A percentile compares a stretch with the other conserved stretches of the same genome.
Conservation (phyloP, 495 filamentous ascomycete genomes). For the Podospora appendiculata region DNA sequence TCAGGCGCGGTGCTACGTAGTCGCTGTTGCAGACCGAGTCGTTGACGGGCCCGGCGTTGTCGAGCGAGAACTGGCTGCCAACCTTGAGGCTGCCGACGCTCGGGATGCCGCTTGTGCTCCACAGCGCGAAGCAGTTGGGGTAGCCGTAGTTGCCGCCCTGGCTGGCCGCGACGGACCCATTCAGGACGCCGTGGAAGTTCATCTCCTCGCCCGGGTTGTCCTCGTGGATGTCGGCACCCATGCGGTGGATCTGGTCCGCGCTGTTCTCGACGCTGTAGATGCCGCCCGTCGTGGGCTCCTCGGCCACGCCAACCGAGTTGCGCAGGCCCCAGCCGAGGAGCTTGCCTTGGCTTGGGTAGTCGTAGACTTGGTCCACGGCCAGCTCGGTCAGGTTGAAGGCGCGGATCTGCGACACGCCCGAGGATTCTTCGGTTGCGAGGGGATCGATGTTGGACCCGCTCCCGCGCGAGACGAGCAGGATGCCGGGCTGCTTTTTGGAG, state of each 20-base stretch:
- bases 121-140: slow-evolving; percentile 59
- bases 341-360: slow-evolving; percentile 40
- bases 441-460: slow-evolving; percentile 54
- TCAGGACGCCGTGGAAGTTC: slow-evolving; percentile 60
- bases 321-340: slow-evolving; percentile 65
- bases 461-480: slow-evolving; percentile 57
- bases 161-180: slow-evolving; percentile 20
- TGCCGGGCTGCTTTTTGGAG: slow-evolving; percentile 35
- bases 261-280: slow-evolving; percentile 70
- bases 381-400: slow-evolving; percentile 50
- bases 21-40: slow-evolving; percentile 38
- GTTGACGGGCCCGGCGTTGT: slow-evolving; percentile 20
- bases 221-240: slow-evolving; percentile 51
- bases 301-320: slow-evolving; percentile 59
- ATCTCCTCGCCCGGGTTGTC: slow-evolving; percentile 71
- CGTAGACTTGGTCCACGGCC: slow-evolving; percentile 32
- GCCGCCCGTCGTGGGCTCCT: slow-evolving; percentile 43
- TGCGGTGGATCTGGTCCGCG: slow-evolving; percentile 52
- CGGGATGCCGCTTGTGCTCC: slow-evolving; percentile 35
- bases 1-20: slow-evolving; percentile 39
- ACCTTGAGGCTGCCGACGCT: slow-evolving; percentile 12
- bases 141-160: slow-evolving; percentile 55
- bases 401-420: slow-evolving; percentile 56
- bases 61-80: slow-evolving; percentile 32
- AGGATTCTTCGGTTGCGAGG: slow-evolving; percentile 31